These are phyloP conservation scores for Peronospora farinosa DNA, from an alignment of 352 stramenopile genomes.

Conservation along the genomic window DNA sequence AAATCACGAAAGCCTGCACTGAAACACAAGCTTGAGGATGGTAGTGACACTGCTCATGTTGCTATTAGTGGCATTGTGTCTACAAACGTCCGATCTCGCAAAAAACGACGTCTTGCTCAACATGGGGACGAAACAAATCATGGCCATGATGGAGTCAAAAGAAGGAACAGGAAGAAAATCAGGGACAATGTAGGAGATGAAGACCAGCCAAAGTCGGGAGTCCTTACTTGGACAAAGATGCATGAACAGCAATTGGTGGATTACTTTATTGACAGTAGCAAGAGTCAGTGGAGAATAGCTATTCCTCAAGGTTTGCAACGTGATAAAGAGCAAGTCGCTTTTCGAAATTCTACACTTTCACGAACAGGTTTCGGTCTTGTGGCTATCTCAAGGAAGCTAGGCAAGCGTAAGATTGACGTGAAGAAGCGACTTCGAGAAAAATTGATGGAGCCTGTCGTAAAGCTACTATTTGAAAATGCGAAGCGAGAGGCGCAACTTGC, in stretches of 20 bases:
- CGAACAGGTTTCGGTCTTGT: slow-evolving; percentile 57
- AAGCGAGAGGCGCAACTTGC: slow-evolving; percentile 43
- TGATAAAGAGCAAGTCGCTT: slow-evolving; percentile 47
- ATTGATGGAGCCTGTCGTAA: slow-evolving; percentile 48
- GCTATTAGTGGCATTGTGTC: slow-evolving; percentile 66
- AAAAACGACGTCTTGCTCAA: slow-evolving; percentile 22
- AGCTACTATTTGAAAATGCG: slow-evolving; percentile 47
- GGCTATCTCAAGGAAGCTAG: slow-evolving; percentile 52
- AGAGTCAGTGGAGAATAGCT: slow-evolving; percentile 51
- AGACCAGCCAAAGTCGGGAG: slow-evolving; percentile 8
- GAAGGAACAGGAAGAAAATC: slow-evolving; percentile 18
- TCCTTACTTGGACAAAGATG: slow-evolving; percentile 46
- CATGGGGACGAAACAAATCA: slow-evolving; percentile 6
- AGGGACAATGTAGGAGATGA: slow-evolving; percentile 7
- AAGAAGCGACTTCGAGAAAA: slow-evolving; percentile 75
- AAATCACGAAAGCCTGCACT: slow-evolving; percentile 46
- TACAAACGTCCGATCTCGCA: slow-evolving; percentile 34
- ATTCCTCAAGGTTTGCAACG: slow-evolving; percentile 58
- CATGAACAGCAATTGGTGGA: slow-evolving; percentile 54
- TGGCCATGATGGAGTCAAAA: slow-evolving; percentile 5
- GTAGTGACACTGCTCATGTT: slow-evolving; percentile 4
- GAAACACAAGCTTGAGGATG: slow-evolving; percentile 23
- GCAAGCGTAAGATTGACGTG: slow-evolving; percentile 68
- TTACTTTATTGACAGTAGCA: slow-evolving; percentile 66
- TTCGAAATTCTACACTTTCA: slow-evolving; percentile 55